Evolutionary conservation across 2,329 filamentous ascomycete species (phyloP).

Genomic region (Pseudocercospora musae): DNA sequence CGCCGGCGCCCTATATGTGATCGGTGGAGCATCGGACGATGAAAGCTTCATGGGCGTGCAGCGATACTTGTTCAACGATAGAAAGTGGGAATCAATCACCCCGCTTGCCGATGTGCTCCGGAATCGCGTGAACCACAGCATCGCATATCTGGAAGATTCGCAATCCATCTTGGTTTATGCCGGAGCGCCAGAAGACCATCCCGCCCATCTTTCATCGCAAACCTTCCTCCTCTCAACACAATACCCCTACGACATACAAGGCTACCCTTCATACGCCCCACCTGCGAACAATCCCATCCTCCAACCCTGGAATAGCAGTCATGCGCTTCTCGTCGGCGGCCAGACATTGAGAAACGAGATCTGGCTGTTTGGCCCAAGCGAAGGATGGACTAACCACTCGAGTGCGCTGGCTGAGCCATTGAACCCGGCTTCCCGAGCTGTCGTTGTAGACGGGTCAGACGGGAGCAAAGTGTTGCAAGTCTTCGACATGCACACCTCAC

Average conservation of each 20-base stretch:
- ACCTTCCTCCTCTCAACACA: constrained; percentile 71
- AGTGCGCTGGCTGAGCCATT: constrained; percentile 56
- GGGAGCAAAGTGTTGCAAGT: constrained; percentile 74
- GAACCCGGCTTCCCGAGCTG: constrained; percentile 41
- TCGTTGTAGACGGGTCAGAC: constrained; percentile 68
- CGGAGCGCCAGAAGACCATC: constrained; percentile 62
- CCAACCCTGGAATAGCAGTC: constrained; percentile 67
- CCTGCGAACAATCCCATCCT: constrained; percentile 68
- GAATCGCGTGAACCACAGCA: constrained; percentile 71
- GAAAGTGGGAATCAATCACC: constrained; percentile 58
- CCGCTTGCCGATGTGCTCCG: constrained; percentile 55
- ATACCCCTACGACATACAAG: constrained; percentile 60
- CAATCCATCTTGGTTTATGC: constrained; percentile 77
- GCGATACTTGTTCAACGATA: constrained; percentile 56
- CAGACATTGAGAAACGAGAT: constrained; percentile 62
- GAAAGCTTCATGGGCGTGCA: constrained; percentile 74
- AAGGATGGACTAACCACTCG: constrained; percentile 66
- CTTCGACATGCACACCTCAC: constrained; percentile 70
- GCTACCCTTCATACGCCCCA: constrained; percentile 59
- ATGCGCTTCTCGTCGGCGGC: constrained; percentile 74
- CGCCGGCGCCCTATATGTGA: constrained; percentile 66
- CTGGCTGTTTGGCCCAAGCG: constrained; percentile 65
- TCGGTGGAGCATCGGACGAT: constrained; percentile 65
- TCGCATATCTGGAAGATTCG: constrained; percentile 67
- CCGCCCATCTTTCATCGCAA: constrained; percentile 59